Evolutionary conservation across 2,329 filamentous ascomycete species (phyloP).

Genomic region (Lecanicillium sp.): DNA sequence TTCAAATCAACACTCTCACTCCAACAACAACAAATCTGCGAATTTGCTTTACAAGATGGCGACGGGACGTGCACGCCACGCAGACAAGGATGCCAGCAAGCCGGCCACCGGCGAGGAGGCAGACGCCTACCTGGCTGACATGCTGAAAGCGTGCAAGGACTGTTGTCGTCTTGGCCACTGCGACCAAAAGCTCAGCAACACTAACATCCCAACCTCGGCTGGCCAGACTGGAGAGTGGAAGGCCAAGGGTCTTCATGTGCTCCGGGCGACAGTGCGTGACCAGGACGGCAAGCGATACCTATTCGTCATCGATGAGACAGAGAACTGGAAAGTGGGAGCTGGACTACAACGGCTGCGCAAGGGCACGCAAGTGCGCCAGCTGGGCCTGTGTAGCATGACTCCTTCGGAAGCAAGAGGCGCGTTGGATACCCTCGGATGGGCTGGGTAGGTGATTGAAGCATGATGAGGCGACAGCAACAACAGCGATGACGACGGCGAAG

Average conservation of each 20-base stretch:
- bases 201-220: constrained; percentile 30
- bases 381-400: constrained; percentile 51
- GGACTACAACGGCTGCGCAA: constrained; percentile 53
- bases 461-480: neutral
- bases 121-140: constrained; percentile 54
- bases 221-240: constrained; percentile 47
- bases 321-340: constrained; percentile 60
- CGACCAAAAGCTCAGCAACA: constrained; percentile 34
- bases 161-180: constrained; percentile 50
- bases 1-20: constrained; percentile 23
- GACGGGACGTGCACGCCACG: constrained; percentile 35
- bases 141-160: constrained; percentile 57
- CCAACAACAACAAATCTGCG: constrained; percentile 29
- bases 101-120: constrained; percentile 56
- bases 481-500: neutral
- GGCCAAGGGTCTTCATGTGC: constrained; percentile 49
- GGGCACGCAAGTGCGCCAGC: constrained; percentile 51
- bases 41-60: constrained; percentile 41
- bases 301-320: constrained; percentile 56
- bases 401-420: constrained; percentile 44
- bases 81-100: constrained; percentile 41
- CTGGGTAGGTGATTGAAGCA: neutral
- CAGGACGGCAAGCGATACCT: constrained; percentile 60
- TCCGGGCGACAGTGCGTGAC: constrained; percentile 57
- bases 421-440: constrained; percentile 53